Conservation (phyloP, 2,329 filamentous ascomycete genomes). For the Cercospora sp. region DNA sequence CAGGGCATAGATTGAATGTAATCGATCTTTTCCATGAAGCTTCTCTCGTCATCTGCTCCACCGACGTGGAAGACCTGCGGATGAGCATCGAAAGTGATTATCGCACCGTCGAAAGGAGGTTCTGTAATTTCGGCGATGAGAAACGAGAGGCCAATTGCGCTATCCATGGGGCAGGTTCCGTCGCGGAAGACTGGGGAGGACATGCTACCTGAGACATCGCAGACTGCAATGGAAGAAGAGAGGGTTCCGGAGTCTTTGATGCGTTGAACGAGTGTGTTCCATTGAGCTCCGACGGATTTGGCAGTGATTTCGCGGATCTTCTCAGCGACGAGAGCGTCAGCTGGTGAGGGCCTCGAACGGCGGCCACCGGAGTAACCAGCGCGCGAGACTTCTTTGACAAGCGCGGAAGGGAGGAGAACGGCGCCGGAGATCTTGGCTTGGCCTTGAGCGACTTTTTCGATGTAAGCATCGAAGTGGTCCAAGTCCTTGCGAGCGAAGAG, state of each 20-base stretch:
- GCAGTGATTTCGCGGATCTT: conserved; percentile 39
- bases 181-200: conserved; percentile 43
- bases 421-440: conserved; percentile 58
- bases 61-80: conserved; percentile 50
- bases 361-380: neutral
- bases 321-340: conserved; percentile 32
- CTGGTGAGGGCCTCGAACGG: neutral
- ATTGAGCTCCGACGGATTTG: conserved; percentile 54
- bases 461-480: conserved; percentile 53
- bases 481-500: conserved; percentile 56
- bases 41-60: conserved; percentile 35
- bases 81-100: conserved; percentile 55
- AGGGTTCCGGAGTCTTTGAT: conserved; percentile 58
- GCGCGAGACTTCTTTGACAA: conserved; percentile 41
- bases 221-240: conserved; percentile 57
- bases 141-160: conserved; percentile 58
- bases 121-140: conserved; percentile 56
- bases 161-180: conserved; percentile 54
- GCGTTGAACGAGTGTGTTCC: conserved; percentile 59
- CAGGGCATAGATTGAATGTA: conserved; percentile 41
- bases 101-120: conserved; percentile 55
- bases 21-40: conserved; percentile 48
- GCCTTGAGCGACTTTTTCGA: conserved; percentile 52
- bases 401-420: conserved; percentile 54
- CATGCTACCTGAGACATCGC: conserved; percentile 62